Conservation (phyloP, 257 asterid species). For the Prunella vulgaris region DNA sequence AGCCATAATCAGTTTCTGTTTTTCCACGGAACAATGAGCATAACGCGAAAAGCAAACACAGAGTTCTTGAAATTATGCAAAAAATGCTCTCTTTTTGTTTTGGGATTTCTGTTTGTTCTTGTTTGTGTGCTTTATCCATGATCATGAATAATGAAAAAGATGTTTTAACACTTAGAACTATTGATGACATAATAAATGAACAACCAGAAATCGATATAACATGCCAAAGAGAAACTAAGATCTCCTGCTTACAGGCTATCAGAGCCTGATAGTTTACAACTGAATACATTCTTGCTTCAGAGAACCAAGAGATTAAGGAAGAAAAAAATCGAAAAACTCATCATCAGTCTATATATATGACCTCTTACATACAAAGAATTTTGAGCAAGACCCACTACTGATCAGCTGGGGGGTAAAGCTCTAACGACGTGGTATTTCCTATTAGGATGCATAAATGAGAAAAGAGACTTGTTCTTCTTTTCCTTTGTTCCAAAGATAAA, state of each 20-base stretch:
- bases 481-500: conserved; percentile 69
- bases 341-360: conserved; percentile 17
- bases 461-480: conserved; percentile 71
- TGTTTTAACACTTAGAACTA: neutral
- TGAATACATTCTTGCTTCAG: conserved; percentile 19
- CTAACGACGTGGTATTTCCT: conserved; percentile 55
- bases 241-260: conserved; percentile 1
- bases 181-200: neutral
- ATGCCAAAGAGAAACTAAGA: conserved; percentile 4
- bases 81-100: no score
- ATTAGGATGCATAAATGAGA: conserved; percentile 55
- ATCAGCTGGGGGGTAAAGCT: conserved; percentile 33
- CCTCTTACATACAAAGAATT: neutral
- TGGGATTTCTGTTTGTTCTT: no score
- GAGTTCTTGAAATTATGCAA: no score
- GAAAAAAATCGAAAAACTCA: neutral
- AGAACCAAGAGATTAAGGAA: conserved; percentile 1
- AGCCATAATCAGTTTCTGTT: no score
- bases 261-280: conserved; percentile 23
- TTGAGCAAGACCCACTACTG: conserved; percentile 7
- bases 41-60: no score
- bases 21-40: no score
- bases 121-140: no score
- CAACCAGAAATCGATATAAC: conserved; percentile 1
- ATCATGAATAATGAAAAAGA: neutral